Percentiles rank a stretch among this genome's conserved stretches.
phyloP scores from a whole-genome alignment of 805 yeast genomes.

The Saccharomyces eubayanus region DNA sequence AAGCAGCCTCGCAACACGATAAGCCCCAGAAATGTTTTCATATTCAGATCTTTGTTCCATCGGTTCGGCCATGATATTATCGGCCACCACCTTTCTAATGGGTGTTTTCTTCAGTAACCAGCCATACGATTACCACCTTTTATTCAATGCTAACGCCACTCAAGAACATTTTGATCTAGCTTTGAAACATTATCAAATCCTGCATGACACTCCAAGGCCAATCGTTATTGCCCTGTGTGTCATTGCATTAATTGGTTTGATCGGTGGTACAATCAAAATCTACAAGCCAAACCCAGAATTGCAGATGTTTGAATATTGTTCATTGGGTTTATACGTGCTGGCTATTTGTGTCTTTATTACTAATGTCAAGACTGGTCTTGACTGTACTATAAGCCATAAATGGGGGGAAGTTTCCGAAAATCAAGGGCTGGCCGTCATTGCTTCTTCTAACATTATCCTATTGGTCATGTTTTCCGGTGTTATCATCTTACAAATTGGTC shows the following conservation, averaged over 20 bases:
- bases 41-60: slow-evolving; percentile 27
- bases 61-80: slow-evolving; percentile 24
- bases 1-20: not conserved
- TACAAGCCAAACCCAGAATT: slow-evolving; percentile 83
- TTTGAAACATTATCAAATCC: slow-evolving; percentile 60
- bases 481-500: slow-evolving; percentile 76
- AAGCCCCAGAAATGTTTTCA: slow-evolving; percentile 5
- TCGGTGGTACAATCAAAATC: slow-evolving; percentile 68
- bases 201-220: slow-evolving; percentile 55
- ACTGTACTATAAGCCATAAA: slow-evolving; percentile 56
- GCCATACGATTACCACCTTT: slow-evolving; percentile 70
- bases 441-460: slow-evolving; percentile 77
- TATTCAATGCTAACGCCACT: slow-evolving; percentile 52
- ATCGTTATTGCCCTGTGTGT: slow-evolving; percentile 41
- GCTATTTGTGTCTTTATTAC: slow-evolving; percentile 76
- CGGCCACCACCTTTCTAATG: slow-evolving; percentile 61
- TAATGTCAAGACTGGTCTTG: slow-evolving; percentile 73
- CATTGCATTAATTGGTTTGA: slow-evolving; percentile 60
- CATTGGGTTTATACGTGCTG: slow-evolving; percentile 63
- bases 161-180: slow-evolving; percentile 52
- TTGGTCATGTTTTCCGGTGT: slow-evolving; percentile 68
- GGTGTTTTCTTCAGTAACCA: slow-evolving; percentile 74
- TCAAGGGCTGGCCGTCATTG: slow-evolving; percentile 85
- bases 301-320: slow-evolving; percentile 83
- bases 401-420: slow-evolving; percentile 92